Conservation (phyloP, 208 protist species). For the Acanthamoeba triangularis region DNA sequence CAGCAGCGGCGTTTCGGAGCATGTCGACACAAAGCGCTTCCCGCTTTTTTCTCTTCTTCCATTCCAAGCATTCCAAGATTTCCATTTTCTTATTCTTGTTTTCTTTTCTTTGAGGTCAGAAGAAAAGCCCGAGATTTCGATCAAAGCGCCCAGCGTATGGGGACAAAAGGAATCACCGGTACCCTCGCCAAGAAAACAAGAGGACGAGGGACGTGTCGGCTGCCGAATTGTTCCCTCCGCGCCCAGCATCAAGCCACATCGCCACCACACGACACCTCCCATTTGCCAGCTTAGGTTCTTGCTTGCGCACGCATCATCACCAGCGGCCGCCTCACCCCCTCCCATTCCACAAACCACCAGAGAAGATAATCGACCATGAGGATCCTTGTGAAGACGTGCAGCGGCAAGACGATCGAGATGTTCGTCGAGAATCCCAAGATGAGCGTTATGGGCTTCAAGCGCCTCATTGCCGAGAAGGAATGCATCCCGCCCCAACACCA, state of each 20-base stretch:
- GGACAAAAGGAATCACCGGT: neutral
- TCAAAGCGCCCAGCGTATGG: neutral
- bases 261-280: neutral
- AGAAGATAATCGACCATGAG: neutral
- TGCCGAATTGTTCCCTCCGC: neutral
- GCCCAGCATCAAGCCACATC: neutral
- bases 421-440: slow-evolving; percentile 36
- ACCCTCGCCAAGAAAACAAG: neutral
- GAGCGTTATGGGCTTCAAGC: slow-evolving; percentile 39
- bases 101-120: too few species aligned
- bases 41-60: neutral
- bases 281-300: neutral
- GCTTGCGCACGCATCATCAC: too few species aligned
- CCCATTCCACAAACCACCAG: neutral
- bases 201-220: neutral
- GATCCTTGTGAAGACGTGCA: slow-evolving; percentile 58
- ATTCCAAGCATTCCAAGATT: neutral
- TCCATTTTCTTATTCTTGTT: too few species aligned
- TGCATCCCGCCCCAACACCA: slow-evolving; percentile 32
- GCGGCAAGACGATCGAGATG: slow-evolving; percentile 44
- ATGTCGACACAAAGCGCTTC: neutral
- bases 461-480: slow-evolving; percentile 31
- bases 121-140: neutral
- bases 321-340: too few species aligned
- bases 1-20: neutral